Evolutionary conservation across 345 rosid species (phyloP).

Genomic region (Brassica nigra): DNA sequence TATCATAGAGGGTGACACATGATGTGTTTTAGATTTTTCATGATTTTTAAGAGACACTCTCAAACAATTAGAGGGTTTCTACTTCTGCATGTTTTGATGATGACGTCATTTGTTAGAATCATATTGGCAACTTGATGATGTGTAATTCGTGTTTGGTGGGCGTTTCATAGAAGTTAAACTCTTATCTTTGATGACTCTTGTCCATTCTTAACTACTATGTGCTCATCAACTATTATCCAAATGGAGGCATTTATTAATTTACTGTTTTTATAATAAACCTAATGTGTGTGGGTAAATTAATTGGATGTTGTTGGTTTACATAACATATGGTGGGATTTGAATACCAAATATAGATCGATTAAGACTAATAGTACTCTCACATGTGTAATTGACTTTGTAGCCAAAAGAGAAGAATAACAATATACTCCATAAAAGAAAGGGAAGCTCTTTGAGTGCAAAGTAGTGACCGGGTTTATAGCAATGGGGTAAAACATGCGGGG

Average conservation of each 20-base stretch:
- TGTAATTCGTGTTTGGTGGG: conserved; percentile 39
- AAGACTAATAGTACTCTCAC: conserved; percentile 22
- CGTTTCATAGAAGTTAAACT: conserved; percentile 5
- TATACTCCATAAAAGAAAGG: background rate
- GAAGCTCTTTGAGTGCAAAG: background rate
- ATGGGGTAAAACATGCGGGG: background rate
- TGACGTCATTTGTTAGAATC: conserved; percentile 21
- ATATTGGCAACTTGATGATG: conserved; percentile 31
- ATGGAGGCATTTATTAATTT: conserved; percentile 11
- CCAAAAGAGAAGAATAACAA: background rate
- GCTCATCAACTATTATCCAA: conserved; percentile 28
- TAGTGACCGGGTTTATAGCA: conserved; percentile 1
- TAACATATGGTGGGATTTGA: background rate
- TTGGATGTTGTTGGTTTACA: conserved; percentile 6
- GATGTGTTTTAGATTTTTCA: conserved; percentile 5
- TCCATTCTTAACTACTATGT: conserved; percentile 29
- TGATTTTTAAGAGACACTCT: conserved; percentile 7
- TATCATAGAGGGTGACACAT: background rate
- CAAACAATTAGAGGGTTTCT: background rate
- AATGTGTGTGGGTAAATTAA: conserved; percentile 3
- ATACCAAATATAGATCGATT: background rate
- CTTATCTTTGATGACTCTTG: conserved; percentile 38
- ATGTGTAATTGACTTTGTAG: conserved; percentile 23
- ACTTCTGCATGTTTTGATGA: conserved; percentile 3
- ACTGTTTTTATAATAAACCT: conserved; percentile 10